phyloP scores from a whole-genome alignment of 129 eudicot genomes.

The Helianthus tuberosus region DNA sequence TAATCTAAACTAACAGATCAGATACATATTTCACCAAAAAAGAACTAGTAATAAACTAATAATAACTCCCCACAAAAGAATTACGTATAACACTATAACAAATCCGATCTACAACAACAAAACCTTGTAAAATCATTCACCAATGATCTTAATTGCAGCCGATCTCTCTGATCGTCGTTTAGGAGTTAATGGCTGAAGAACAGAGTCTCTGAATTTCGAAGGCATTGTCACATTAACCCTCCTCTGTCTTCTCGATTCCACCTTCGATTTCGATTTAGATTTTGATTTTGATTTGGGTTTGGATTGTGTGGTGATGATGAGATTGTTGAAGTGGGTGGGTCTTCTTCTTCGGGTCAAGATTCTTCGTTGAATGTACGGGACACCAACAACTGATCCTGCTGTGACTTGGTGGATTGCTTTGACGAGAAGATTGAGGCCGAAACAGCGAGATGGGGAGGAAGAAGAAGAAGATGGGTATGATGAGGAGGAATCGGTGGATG shows the following conservation, averaged over 20 bases:
- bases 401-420: conserved; percentile 70
- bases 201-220: conserved; percentile 49
- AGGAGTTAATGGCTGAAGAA: conserved; percentile 42
- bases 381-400: conserved; percentile 69
- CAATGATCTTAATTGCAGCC: conserved; percentile 4
- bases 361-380: conserved; percentile 66
- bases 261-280: conserved; percentile 12
- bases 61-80: conserved; percentile 17
- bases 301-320: conserved; percentile 26
- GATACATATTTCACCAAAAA: conserved; percentile 21
- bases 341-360: conserved; percentile 36
- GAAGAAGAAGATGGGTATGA: conserved; percentile 21
- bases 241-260: conserved; percentile 32
- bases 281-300: conserved; percentile 1
- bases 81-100: conserved; percentile 21
- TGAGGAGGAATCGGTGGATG: conserved; percentile 33
- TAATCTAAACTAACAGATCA: conserved; percentile 26
- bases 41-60: conserved; percentile 5
- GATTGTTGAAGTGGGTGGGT: conserved; percentile 39
- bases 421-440: conserved; percentile 74
- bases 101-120: conserved; percentile 24
- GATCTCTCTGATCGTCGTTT: conserved; percentile 30
- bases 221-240: conserved; percentile 38
- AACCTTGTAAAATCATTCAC: conserved; percentile 14
- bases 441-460: conserved; percentile 44